Base-by-base conservation (phyloP, 306 rosid genomes). In the Lotus japonicus region DNA sequence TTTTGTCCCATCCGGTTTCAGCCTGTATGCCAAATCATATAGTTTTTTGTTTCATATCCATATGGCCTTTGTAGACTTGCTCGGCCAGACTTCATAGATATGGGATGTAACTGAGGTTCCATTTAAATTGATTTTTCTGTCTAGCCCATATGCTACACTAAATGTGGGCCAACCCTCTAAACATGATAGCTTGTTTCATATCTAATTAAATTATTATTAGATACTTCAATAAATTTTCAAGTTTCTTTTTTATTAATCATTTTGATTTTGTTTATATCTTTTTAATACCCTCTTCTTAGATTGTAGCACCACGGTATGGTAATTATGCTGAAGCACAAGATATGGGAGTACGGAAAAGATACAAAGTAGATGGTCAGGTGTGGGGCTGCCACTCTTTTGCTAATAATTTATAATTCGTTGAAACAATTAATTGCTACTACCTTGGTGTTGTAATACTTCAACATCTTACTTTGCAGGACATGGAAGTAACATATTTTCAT, bases 351-450 rank as follows among this genome's bases (percentile, higher is more conserved):
- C 84, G 74, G 58, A 94, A 80, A 82, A 65, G 52, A 50, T 90
- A 88, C 82, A 85, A 76, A 80, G 86, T 94, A 69, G 86, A 65
- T 70, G 88, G 90, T 44, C 96, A 90, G 97, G 99, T 94, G 42
- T 36, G 88, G 68, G 54, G 67, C 67, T 14, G 70, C 80, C 36
- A 61, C 75, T 64, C 11, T 61, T 54, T 77, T 79, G 15, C 43
- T 53, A 38, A 42, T 70, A 19, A 50, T 19, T 55, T 64, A 21
- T 57, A 53, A 26, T 48, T 51, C 7, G 4, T 66, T 14, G 15
- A 70, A 49, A 64, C 46, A 68, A 31, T 53, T 33, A 11, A 13
- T 41, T 39, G 33, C 33, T 43, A 68, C 21, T 26, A 45, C 58
- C 21, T 50, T 73, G 61, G 58, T 54, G 53, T 36, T 48, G 58